phyloP scores from a whole-genome alignment of 306 rosid genomes.

The Castanea crenata region DNA sequence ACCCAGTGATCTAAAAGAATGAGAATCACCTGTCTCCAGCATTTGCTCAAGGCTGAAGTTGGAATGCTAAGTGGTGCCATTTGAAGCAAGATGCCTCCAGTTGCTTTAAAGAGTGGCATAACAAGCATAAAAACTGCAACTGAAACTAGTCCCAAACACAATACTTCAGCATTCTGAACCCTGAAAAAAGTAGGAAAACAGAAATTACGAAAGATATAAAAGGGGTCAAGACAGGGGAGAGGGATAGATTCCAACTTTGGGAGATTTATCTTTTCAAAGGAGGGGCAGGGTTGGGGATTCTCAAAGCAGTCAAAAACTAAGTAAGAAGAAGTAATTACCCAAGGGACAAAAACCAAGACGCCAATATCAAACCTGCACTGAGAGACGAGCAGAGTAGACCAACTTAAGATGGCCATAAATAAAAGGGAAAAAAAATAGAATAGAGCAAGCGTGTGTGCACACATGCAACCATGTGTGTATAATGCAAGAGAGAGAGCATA shows the following conservation, averaged over 20 bases:
- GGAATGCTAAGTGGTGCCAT: slow-evolving; percentile 94
- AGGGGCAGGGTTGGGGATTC: background rate
- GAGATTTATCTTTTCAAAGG: background rate
- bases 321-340: slow-evolving; percentile 55
- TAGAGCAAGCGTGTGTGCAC: slow-evolving; percentile 8
- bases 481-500: slow-evolving; percentile 4
- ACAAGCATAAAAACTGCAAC: slow-evolving; percentile 83
- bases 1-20: slow-evolving; percentile 4
- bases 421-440: slow-evolving; percentile 8
- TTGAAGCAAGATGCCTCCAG: slow-evolving; percentile 93
- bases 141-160: slow-evolving; percentile 94
- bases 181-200: slow-evolving; percentile 40
- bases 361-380: slow-evolving; percentile 98
- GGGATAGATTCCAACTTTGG: background rate
- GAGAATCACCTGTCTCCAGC: slow-evolving; percentile 83
- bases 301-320: background rate
- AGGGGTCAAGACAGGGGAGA: background rate
- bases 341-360: slow-evolving; percentile 92
- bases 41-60: slow-evolving; percentile 82
- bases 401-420: slow-evolving; percentile 34
- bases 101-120: slow-evolving; percentile 86
- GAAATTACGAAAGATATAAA: slow-evolving; percentile 22
- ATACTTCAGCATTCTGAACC: slow-evolving; percentile 95
- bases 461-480: slow-evolving; percentile 6
- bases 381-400: slow-evolving; percentile 43